Base-by-base conservation (phyloP, 805 yeast genomes). In the Candida namnaoensis region DNA sequence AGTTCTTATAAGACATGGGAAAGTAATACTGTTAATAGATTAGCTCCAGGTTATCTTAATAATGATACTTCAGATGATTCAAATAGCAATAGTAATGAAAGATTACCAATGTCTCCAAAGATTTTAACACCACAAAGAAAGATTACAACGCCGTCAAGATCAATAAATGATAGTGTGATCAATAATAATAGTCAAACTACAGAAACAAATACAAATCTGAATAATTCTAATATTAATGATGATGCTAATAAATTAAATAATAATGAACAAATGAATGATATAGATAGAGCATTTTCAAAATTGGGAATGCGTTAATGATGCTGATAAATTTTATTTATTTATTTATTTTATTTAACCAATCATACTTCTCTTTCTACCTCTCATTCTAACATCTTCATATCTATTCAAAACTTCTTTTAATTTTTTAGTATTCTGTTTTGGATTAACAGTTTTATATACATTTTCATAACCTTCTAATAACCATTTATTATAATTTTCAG, bases 291-390 rank as follows among this genome's bases (percentile, higher is more conserved):
- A 9, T 46, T 59, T 40, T 38, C 48, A 24, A 37, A 38, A 7
- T 14, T 50, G 19, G 41, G 40, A 36, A 34, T 48, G 5, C 15
- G 19, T 19, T 19, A 19, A 19, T 19, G 3, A 2, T 19, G 3
- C 19, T 19, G 19, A 19, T n/a, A n/a, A n/a, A n/a, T n/a, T n/a
- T 26, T 26, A 26, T 26, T 26, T 26, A 7, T 26, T 26, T 26
- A 26, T 3, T 7, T 15, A 5, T 34, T 34, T 14, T 14, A 10
- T 13, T 49, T 52, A 81, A 14, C 99, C 99, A 38, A 90, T 64
- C 96, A 91, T 87, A 44, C 95, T 83, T 61, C 99, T 76, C 73
- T 93, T 93, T 50, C 99, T 73, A 1, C 99, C 99, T 57, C 99
- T 77, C 66, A 83, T 60, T 53, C 98, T 69, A 1, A 91, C 98